Base-by-base conservation (phyloP, 345 rosid genomes). In the Eucalyptus regnans region DNA sequence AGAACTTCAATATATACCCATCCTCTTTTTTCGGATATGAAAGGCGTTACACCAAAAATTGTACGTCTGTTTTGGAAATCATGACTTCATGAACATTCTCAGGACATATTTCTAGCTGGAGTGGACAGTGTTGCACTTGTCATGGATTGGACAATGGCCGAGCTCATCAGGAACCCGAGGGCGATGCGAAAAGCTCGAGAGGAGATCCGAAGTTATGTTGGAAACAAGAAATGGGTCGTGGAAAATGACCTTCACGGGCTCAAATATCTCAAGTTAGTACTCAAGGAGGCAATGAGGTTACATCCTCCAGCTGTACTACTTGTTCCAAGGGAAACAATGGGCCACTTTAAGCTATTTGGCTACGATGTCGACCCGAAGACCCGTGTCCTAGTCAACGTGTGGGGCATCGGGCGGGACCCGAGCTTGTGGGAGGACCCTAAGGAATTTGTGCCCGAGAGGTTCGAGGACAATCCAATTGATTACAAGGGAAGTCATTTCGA, bases 241-340 rank as follows among this genome's bases (percentile, higher is more conserved):
- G 93, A 93, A 89, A 93, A 50, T 3, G 93, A 90, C 51, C 48
- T 90, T 4, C 90, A 92, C 83, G 49, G 91, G 68, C 92, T 95
- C 23, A 51, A 88, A 16, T 95, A 94, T 89, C 89, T 95, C 14
- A 92, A 91, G 88, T 48, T 93, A 93, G 92, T 93, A 3, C 64
- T 93, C 37, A 93, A 94, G 89, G 97, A 94, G 92, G 92, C 94
- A 50, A 60, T 93, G 58, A 91, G 95, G 88, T 48, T 94, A 91
- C 95, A 96, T 71, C 94, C 95, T 76, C 92, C 95, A 37, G 90
- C 86, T 12, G 93, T 93, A 5, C 90, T 94, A 13, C 88, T 92
- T 5, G 4, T 94, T 41, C 93, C 95, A 33, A 92, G 95, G 87
- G 94, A 96, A 91, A 90, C 93, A 15, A 92, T 90, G 66, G 89